These are phyloP conservation scores for Scheffersomyces coipomensis DNA, from an alignment of 805 yeast species.

Conservation along the genomic window DNA sequence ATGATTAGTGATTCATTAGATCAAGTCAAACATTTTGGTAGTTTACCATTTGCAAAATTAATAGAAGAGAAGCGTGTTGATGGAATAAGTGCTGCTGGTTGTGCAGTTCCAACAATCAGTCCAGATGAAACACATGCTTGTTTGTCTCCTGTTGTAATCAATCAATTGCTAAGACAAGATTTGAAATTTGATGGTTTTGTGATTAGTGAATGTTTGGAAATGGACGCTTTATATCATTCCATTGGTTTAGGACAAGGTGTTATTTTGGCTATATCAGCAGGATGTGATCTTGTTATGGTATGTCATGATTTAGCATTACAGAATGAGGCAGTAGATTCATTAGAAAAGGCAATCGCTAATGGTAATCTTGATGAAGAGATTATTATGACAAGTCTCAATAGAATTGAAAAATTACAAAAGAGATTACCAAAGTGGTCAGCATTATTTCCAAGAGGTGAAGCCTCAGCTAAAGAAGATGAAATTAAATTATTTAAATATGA, in stretches of 20 bases:
- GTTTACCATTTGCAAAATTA: constrained; percentile 50
- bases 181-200: constrained; percentile 56
- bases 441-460: constrained; percentile 35
- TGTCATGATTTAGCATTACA: constrained; percentile 57
- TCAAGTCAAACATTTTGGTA: constrained; percentile 49
- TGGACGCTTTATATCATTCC: constrained; percentile 62
- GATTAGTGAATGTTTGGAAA: constrained; percentile 58
- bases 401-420: constrained; percentile 45
- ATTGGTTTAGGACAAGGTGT: constrained; percentile 69
- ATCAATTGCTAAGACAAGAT: constrained; percentile 49
- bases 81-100: constrained; percentile 60
- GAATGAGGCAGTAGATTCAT: constrained; percentile 50
- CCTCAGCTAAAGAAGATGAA: constrained; percentile 19
- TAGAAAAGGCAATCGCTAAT: constrained; percentile 35
- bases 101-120: constrained; percentile 60
- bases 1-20: constrained; percentile 56
- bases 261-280: constrained; percentile 58
- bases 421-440: constrained; percentile 45
- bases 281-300: constrained; percentile 63
- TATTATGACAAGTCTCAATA: constrained; percentile 34
- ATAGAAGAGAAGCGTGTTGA: constrained; percentile 47
- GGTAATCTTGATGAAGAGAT: constrained; percentile 45
- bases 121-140: constrained; percentile 66
- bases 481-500: constrained; percentile 22
- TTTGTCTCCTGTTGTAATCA: constrained; percentile 51